Evolutionary conservation across 140 eudicot genomes (phyloP).

Genomic region (Oenanthe javanica): DNA sequence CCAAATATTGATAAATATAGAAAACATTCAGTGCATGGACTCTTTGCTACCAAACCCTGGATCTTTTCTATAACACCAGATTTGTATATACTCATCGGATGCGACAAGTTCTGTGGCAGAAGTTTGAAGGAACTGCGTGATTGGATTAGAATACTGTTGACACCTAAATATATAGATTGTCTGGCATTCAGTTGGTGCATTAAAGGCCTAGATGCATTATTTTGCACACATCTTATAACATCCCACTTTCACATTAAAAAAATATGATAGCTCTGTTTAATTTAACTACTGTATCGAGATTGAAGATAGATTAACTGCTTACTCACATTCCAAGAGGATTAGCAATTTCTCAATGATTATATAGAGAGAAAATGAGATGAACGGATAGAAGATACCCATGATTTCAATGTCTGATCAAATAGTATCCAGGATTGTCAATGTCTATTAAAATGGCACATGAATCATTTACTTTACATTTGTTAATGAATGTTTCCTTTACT

Average conservation of each 20-base stretch:
- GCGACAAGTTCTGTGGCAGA: neutral
- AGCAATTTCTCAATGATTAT: neutral
- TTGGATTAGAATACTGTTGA: neutral
- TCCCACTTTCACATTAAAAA: neutral
- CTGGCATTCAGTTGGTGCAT: neutral
- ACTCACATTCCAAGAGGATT: neutral
- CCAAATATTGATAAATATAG: slow-evolving; percentile 2
- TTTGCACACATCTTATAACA: neutral
- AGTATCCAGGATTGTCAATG: neutral
- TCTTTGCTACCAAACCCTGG: neutral
- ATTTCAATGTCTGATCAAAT: neutral
- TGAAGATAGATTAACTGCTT: neutral
- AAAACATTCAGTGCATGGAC: neutral
- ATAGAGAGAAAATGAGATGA: neutral
- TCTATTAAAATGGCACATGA: neutral
- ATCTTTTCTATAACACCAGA: neutral
- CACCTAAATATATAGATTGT: neutral
- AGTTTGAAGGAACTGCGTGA: neutral
- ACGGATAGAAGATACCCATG: neutral
- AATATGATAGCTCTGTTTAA: neutral
- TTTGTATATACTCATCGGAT: neutral
- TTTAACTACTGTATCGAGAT: neutral
- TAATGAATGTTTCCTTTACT: neutral
- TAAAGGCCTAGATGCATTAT: neutral
- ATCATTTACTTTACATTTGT: neutral